Conservation (phyloP, 176 grass and related monocot genomes). For the Oryza australiensis region DNA sequence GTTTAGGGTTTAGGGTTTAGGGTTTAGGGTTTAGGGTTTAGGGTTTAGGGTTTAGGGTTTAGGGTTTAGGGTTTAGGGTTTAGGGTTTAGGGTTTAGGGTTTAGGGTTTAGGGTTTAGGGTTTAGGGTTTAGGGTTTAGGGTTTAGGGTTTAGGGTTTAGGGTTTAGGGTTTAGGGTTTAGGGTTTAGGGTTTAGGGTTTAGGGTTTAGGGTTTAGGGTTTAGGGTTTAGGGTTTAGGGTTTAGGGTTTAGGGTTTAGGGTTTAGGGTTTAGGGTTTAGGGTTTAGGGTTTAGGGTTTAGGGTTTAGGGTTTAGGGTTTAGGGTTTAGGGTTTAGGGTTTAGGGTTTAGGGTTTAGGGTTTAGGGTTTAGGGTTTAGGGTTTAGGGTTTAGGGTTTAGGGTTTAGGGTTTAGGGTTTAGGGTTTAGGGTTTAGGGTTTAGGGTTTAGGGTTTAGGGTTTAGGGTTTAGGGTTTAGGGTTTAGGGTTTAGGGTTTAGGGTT, state of each 20-base stretch:
- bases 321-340: background rate
- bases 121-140: background rate
- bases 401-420: constrained; percentile 1
- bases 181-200: background rate
- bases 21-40: background rate
- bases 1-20: background rate
- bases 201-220: background rate
- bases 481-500: background rate
- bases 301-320: background rate
- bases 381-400: background rate
- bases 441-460: background rate
- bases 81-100: background rate
- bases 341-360: background rate
- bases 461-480: background rate
- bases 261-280: background rate
- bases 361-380: background rate
- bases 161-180: background rate
- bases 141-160: background rate
- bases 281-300: constrained; percentile 1
- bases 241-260: constrained; percentile 1
- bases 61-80: background rate
- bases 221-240: background rate
- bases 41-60: background rate
- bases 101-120: background rate
- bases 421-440: background rate